Evolutionary conservation across 192 early-diverging fungal genomes (phyloP), one percentile per base, ranked within the genome.

Genomic region (Coemansia sp.): DNA sequence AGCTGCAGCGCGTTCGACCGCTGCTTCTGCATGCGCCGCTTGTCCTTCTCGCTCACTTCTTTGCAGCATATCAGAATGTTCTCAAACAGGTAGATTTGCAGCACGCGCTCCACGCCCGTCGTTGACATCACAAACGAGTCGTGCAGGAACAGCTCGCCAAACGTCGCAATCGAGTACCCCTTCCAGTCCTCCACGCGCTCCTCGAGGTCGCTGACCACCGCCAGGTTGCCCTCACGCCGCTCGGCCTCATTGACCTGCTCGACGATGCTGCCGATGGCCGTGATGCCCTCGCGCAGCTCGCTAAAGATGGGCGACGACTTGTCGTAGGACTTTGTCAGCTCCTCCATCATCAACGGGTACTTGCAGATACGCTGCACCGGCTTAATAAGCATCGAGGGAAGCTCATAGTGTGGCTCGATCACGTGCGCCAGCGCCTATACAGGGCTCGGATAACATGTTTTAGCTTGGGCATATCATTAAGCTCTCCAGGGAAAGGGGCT

Each of bases 301-400:
- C 66, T 53, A 62, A 85, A 83, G 57, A 83, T 70, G n/a, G 85
- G 84, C 60, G 83, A 85, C 22, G 72, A 56, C 47, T 79, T 72
- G 62, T 88, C 78, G 37, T 85, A 89, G 63, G 81, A 82, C 69
- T 89, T 90, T 69, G 86, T 73, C 55, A 88, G 71, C 60, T 89
- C 72, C 41, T 72, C 64, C 19, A 75, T 66, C 17, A 99, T 85
- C 58, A 99, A 78, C 41, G 95, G 95, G 80, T 99, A 99, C 84
- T 95, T 95, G 84, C 95, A 96, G 61, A 98, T 92, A 52, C 97
- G 87, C 79, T 99, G 97, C 7, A 99, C 87, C 3, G 97, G 97
- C 68, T 97, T 96, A 82, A 99, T 99, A 56, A 99, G 84, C 80
- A 92, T 91, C 6, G 90, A 92, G 17, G 92, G 92, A 63, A 99